Conservation (phyloP, 1,139 yeast genomes). For the Sugiyamaella grinbergsii region DNA sequence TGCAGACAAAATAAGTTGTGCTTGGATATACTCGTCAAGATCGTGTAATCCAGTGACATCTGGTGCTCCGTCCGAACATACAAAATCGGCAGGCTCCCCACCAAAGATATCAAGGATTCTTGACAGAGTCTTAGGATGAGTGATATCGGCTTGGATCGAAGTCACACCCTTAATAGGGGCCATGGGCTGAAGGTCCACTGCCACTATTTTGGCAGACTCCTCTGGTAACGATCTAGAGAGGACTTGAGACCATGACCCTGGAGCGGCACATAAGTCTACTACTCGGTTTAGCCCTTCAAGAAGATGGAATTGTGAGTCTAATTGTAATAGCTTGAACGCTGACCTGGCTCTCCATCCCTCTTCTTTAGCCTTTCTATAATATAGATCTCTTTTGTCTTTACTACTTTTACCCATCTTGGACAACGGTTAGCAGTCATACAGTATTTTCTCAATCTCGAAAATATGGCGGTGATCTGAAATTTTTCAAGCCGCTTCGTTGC, state of each 20-base stretch:
- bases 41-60: slow-evolving; percentile 98
- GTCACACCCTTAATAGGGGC: slow-evolving; percentile 88
- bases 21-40: slow-evolving; percentile 93
- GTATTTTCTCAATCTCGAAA: background rate
- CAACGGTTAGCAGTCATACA: background rate
- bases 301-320: slow-evolving; percentile 84
- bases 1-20: slow-evolving; percentile 88
- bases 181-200: slow-evolving; percentile 97
- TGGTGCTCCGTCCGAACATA: slow-evolving; percentile 97
- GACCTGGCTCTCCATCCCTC: slow-evolving; percentile 98
- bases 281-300: slow-evolving; percentile 76
- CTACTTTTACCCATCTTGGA: slow-evolving; percentile 86
- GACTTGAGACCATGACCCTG: slow-evolving; percentile 99
- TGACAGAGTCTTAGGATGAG: slow-evolving; percentile 85
- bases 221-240: slow-evolving; percentile 49
- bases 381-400: slow-evolving; percentile 91
- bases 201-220: slow-evolving; percentile 67
- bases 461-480: background rate
- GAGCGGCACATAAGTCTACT: slow-evolving; percentile 97
- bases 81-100: slow-evolving; percentile 92
- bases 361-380: slow-evolving; percentile 89
- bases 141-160: slow-evolving; percentile 92
- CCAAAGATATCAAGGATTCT: slow-evolving; percentile 78
- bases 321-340: slow-evolving; percentile 86
- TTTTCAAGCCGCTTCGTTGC: background rate